phyloP scores from a whole-genome alignment of 2,329 filamentous ascomycete genomes.

The Talaromyces sp. region DNA sequence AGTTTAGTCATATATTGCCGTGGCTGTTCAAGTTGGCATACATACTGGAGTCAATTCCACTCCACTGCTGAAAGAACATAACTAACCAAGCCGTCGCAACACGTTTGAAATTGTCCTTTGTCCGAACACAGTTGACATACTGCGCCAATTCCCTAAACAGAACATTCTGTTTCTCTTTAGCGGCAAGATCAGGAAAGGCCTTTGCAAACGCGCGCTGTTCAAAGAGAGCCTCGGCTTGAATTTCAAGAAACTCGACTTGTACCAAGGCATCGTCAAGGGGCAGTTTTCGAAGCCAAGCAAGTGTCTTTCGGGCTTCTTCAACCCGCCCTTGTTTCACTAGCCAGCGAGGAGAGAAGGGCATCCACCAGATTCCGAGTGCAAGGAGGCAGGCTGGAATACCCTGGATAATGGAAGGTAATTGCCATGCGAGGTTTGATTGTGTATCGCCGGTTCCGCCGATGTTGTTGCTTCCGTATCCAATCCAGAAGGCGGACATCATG shows the following conservation, averaged over 20 bases:
- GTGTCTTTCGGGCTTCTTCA: slow-evolving; percentile 35
- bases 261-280: slow-evolving; percentile 40
- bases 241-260: slow-evolving; percentile 49
- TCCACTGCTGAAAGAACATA: slow-evolving; percentile 53
- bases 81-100: slow-evolving; percentile 46
- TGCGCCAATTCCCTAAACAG: slow-evolving; percentile 51
- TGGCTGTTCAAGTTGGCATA: not conserved
- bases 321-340: slow-evolving; percentile 49
- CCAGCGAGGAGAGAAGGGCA: slow-evolving; percentile 58
- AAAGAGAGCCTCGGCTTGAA: slow-evolving; percentile 49
- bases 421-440: slow-evolving; percentile 45
- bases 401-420: slow-evolving; percentile 49
- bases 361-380: slow-evolving; percentile 43
- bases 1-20: slow-evolving; percentile 24
- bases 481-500: slow-evolving; percentile 38
- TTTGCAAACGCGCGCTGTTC: slow-evolving; percentile 45
- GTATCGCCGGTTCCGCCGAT: slow-evolving; percentile 34
- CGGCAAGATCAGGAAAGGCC: slow-evolving; percentile 39
- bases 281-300: not conserved
- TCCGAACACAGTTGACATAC: slow-evolving; percentile 50
- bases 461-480: slow-evolving; percentile 44
- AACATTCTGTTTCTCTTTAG: slow-evolving; percentile 40
- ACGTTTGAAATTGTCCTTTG: slow-evolving; percentile 52
- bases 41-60: slow-evolving; percentile 42
- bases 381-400: slow-evolving; percentile 39